Conservation (phyloP, 2,329 filamentous ascomycete genomes). For the Talaromyces rugulosus region DNA sequence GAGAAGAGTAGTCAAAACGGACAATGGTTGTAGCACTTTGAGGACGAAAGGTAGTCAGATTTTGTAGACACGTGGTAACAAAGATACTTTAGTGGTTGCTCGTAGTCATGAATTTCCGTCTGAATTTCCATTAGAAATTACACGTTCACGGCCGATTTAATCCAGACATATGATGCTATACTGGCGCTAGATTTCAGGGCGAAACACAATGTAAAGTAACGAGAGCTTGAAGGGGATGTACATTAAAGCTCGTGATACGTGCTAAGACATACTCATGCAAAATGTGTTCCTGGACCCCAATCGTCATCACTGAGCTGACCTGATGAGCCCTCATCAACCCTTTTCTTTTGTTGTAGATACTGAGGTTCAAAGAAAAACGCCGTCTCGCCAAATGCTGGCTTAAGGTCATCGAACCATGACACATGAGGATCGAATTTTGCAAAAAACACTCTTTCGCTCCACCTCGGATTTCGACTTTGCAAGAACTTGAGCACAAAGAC, state of each 20-base stretch:
- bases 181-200: not conserved
- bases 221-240: not conserved
- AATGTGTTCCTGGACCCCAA: not conserved
- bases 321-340: not conserved
- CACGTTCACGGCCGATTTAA: not conserved
- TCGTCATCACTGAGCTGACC: not conserved
- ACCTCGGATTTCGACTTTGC: slow-evolving; percentile 5
- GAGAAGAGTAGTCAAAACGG: not conserved
- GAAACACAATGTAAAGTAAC: not conserved
- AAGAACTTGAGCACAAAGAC: slow-evolving; percentile 7
- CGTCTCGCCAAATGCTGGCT: not conserved
- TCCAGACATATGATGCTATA: not conserved
- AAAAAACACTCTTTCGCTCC: slow-evolving; percentile 1
- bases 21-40: not conserved
- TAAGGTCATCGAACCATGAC: not conserved
- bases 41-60: not conserved
- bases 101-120: not conserved
- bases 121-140: not conserved
- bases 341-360: not conserved
- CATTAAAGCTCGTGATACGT: not conserved
- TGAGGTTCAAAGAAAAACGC: not conserved
- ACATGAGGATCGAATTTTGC: not conserved
- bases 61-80: not conserved
- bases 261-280: not conserved
- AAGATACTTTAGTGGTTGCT: not conserved